Evolutionary conservation across 345 rosid genomes (phyloP).

Genomic region (Acer negundo): DNA sequence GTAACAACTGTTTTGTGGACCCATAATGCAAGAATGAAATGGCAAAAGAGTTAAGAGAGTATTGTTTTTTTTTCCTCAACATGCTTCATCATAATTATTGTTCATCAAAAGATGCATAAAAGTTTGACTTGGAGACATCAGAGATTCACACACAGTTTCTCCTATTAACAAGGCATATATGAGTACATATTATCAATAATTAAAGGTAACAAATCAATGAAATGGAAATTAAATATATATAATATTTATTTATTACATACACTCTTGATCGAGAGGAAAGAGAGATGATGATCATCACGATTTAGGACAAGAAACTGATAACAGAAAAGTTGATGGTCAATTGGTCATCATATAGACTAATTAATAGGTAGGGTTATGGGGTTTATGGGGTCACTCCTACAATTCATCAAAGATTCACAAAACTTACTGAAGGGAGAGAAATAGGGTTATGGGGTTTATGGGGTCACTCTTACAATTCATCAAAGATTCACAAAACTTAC

Average conservation of each 20-base stretch:
- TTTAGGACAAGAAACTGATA: not conserved
- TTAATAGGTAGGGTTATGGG: not conserved
- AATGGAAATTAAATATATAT: too few species aligned
- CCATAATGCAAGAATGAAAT: not conserved
- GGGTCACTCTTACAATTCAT: too few species aligned
- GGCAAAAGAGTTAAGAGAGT: not conserved
- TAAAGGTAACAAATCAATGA: not conserved
- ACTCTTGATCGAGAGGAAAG: not conserved
- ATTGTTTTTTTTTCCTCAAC: not conserved
- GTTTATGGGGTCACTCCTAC: conserved; percentile 14
- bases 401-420: not conserved
- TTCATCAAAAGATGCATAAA: not conserved
- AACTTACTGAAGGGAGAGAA: conserved; percentile 1
- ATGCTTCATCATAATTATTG: not conserved
- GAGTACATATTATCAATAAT: too few species aligned
- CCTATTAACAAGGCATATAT: not conserved
- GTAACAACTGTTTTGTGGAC: not conserved
- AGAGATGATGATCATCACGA: not conserved
- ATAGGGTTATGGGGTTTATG: too few species aligned
- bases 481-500: too few species aligned
- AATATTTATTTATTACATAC: too few species aligned
- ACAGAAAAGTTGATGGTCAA: not conserved
- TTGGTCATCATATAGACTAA: not conserved
- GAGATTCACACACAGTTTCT: not conserved
- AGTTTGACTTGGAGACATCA: not conserved